A percentile compares a stretch with the other conserved stretches of the same genome.
These are phyloP conservation scores for Prunus salicina DNA, from an alignment of 306 rosid species.

Conservation along the genomic window DNA sequence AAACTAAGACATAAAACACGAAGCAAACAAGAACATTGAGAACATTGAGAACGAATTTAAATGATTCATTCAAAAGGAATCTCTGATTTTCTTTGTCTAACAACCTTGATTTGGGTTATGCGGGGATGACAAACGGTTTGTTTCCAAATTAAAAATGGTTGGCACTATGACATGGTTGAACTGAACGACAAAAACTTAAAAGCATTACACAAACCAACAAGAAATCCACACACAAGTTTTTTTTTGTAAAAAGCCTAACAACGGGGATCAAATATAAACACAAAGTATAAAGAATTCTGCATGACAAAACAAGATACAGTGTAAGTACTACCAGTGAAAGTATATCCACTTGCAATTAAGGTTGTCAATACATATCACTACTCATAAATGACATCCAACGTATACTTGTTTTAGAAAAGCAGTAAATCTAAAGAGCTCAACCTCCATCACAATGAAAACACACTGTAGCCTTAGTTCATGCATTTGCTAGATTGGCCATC, in stretches of 20 bases:
- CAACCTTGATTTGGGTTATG: neutral
- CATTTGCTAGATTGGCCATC: constrained; percentile 23
- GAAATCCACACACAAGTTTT: neutral
- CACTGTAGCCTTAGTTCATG: neutral
- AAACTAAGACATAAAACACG: neutral
- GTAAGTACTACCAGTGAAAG: neutral
- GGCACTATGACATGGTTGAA: no score
- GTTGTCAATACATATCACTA: neutral
- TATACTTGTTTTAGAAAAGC: neutral
- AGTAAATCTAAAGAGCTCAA: constrained; percentile 12
- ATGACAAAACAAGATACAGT: neutral
- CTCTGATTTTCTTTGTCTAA: neutral
- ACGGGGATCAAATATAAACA: neutral
- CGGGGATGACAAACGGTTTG: neutral
- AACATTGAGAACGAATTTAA: neutral
- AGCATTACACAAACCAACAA: neutral
- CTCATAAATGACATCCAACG: constrained; percentile 8
- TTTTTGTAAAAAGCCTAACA: neutral
- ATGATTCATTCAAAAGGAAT: neutral
- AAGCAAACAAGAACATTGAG: neutral
- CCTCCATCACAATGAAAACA: constrained; percentile 20
- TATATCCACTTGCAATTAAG: constrained; percentile 1
- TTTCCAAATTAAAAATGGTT: neutral
- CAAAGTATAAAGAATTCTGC: neutral
- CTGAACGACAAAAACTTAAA: neutral